A percentile compares a stretch with the other conserved stretches of the same genome.
These are phyloP conservation scores for Candida saitoana DNA, from an alignment of 805 yeast genomes.

Conservation along the genomic window DNA sequence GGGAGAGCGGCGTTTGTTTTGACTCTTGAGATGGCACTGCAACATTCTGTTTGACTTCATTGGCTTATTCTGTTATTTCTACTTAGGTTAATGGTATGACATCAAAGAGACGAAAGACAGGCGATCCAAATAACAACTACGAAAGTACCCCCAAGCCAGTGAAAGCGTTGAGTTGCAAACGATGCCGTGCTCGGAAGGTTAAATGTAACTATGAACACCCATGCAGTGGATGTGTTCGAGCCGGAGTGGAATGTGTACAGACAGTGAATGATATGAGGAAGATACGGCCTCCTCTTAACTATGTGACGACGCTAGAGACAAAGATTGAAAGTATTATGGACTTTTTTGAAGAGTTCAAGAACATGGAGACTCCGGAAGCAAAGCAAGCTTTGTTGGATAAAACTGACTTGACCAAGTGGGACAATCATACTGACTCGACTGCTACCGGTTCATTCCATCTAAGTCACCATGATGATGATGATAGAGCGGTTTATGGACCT, in stretches of 20 bases:
- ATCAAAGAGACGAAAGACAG: not conserved
- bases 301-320: constrained; percentile 44
- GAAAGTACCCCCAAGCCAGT: constrained; percentile 5
- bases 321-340: constrained; percentile 21
- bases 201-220: constrained; percentile 49
- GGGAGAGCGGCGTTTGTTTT: not conserved
- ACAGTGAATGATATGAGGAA: constrained; percentile 48
- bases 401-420: constrained; percentile 12
- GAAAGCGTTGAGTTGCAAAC: constrained; percentile 30
- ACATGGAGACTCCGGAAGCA: constrained; percentile 15
- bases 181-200: constrained; percentile 41
- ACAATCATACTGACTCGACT: constrained; percentile 3
- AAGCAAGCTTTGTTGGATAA: constrained; percentile 18
- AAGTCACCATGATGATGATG: constrained; percentile 16
- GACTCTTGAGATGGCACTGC: not conserved
- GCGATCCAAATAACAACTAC: constrained; percentile 2
- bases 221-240: constrained; percentile 44
- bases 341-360: constrained; percentile 23
- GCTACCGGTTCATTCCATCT: constrained; percentile 3
- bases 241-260: constrained; percentile 43
- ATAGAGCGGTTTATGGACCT: constrained; percentile 42
- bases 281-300: constrained; percentile 46
- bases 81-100: constrained; percentile 1
- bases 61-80: too few relatives aligned
- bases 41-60: not conserved